Evolutionary conservation across 345 rosid genomes (phyloP).

Genomic region (Rhizophora mangle): DNA sequence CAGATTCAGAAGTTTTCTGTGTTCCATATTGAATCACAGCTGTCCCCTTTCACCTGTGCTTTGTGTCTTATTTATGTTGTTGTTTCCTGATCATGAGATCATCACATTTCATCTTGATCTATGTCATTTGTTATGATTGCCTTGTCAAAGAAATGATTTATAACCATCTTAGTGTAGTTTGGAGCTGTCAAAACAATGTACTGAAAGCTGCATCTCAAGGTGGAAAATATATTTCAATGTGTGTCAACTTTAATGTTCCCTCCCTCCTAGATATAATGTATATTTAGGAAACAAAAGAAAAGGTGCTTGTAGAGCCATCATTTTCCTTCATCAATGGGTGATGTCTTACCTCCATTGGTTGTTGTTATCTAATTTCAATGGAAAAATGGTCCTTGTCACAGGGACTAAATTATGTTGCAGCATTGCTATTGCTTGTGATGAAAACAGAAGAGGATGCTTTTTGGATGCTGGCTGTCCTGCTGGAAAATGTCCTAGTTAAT

Average conservation of each 20-base stretch:
- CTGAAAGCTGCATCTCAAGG: not conserved
- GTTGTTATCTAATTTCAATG: not conserved
- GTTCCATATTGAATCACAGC: not conserved
- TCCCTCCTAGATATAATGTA: not conserved
- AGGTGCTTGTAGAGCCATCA: not conserved
- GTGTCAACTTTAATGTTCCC: not conserved
- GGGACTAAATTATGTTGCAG: conserved; percentile 98
- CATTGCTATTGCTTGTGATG: conserved; percentile 90
- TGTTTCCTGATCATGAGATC: not conserved
- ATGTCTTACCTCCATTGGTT: not conserved
- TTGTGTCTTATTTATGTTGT: no score
- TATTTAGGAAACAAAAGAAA: not conserved
- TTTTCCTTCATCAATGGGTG: not conserved
- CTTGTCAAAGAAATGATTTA: not conserved
- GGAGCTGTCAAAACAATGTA: no score
- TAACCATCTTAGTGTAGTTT: not conserved
- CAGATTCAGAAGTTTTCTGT: not conserved
- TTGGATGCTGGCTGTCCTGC: conserved; percentile 97
- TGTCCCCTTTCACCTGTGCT: no score
- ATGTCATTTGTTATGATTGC: not conserved
- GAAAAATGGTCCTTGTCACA: conserved; percentile 26
- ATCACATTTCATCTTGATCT: not conserved
- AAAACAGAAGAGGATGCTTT: conserved; percentile 99
- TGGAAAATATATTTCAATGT: not conserved
- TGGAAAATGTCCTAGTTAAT: conserved; percentile 90